Percentiles rank a stretch among this genome's conserved stretches.
Conservation (phyloP, 805 yeast species). For the Yamadazyma olivae region DNA sequence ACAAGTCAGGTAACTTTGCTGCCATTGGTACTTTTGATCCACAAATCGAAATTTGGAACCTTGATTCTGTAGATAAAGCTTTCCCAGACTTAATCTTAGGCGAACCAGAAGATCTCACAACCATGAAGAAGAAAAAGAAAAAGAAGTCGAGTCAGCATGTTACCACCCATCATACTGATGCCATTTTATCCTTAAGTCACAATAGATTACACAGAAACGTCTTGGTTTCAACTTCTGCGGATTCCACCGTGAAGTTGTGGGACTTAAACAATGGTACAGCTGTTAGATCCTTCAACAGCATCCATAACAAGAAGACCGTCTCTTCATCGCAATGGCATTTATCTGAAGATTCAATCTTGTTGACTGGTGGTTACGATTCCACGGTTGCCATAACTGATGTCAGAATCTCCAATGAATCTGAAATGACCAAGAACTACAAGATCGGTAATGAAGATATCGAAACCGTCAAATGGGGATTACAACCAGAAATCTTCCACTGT, state of each 20-base stretch:
- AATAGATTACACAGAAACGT: slow-evolving; percentile 79
- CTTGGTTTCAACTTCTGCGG: slow-evolving; percentile 93
- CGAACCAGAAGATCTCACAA: slow-evolving; percentile 48
- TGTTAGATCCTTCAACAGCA: slow-evolving; percentile 66
- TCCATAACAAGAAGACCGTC: slow-evolving; percentile 79
- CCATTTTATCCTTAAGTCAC: slow-evolving; percentile 83
- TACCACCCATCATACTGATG: slow-evolving; percentile 86
- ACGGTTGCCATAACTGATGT: slow-evolving; percentile 80
- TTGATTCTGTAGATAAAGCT: slow-evolving; percentile 88
- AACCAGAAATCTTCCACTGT: slow-evolving; percentile 59
- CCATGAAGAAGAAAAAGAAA: slow-evolving; percentile 48
- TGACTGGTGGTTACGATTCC: slow-evolving; percentile 95
- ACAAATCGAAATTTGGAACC: slow-evolving; percentile 94
- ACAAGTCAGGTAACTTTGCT: slow-evolving; percentile 79
- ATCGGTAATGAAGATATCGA: slow-evolving; percentile 79
- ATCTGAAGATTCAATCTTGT: slow-evolving; percentile 58
- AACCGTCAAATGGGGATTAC: slow-evolving; percentile 65
- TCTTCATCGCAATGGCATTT: slow-evolving; percentile 86
- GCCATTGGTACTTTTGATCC: slow-evolving; percentile 98
- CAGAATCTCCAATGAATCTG: slow-evolving; percentile 59
- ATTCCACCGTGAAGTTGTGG: slow-evolving; percentile 93
- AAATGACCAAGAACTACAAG: slow-evolving; percentile 62
- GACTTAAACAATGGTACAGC: slow-evolving; percentile 74
- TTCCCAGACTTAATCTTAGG: slow-evolving; percentile 94
- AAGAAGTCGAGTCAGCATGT: slow-evolving; percentile 49